phyloP scores from a whole-genome alignment of 345 rosid genomes.

The Acer yangbiense region DNA sequence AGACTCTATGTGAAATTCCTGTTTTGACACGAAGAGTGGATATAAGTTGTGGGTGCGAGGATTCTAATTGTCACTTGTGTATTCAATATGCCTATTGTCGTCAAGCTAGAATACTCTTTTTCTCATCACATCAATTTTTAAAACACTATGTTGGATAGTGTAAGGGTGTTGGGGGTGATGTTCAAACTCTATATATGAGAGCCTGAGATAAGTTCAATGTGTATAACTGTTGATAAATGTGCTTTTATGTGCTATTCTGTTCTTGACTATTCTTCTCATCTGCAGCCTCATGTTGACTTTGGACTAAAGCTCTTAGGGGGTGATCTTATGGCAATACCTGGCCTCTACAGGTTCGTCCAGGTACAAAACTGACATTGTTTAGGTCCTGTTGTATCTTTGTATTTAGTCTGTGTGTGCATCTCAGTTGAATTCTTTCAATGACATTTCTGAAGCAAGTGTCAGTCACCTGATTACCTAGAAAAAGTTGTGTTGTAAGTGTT shows the following conservation, averaged over 20 bases:
- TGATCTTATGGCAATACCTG: constrained; percentile 98
- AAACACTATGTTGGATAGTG: not conserved
- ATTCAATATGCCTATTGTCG: not conserved
- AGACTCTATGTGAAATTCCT: not conserved
- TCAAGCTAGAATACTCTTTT: not conserved
- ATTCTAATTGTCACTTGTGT: not conserved
- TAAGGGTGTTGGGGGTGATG: not conserved
- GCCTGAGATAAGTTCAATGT: too few relatives aligned
- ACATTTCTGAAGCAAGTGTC: not conserved
- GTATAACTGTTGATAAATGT: too few relatives aligned
- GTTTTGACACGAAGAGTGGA: not conserved
- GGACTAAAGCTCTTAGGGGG: constrained; percentile 92
- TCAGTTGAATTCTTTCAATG: not conserved
- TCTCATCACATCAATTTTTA: not conserved
- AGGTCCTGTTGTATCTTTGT: not conserved
- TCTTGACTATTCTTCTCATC: constrained; percentile 20
- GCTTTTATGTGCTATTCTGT: not conserved
- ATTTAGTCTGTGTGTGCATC: constrained; percentile 10
- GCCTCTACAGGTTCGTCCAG: constrained; percentile 91
- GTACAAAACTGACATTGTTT: constrained; percentile 32
- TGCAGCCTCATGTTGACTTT: constrained; percentile 96
- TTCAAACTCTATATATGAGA: not conserved
- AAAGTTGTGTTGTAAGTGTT: not conserved
- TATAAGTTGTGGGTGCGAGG: not conserved
- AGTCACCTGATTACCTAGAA: not conserved